Evolutionary conservation across 192 early-diverging fungal species (phyloP), one percentile per base, ranked within the genome.

Genomic region (Linnemannia zychae): DNA sequence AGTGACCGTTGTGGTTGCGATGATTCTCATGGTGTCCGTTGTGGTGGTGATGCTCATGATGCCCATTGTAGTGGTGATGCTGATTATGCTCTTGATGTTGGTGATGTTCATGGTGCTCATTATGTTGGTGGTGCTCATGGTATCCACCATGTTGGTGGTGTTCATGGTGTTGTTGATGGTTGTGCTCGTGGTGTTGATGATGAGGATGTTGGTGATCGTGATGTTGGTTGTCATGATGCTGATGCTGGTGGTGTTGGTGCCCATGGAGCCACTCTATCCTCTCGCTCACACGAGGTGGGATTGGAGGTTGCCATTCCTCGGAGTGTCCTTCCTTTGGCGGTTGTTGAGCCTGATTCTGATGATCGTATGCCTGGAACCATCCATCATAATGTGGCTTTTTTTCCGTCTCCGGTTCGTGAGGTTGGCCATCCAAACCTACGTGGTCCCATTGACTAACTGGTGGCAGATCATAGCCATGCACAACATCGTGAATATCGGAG

Each of bases 391-490:
- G 91, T 3, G 72, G 46, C 53, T 81, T 81, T 22, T 86, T 90
- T 46, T 89, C 82, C 38, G 80, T 82, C n/a, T 89, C 88, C n/a
- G 81, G 87, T n/a, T 88, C 86, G 36, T 91, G 89, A 40, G 85
- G 75, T 77, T 86, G 89, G 0, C 90, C 88, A 52, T 92, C 90
- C 67, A 90, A 78, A 24, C 90, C 91, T 18, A 92, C 80, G 67
- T 87, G 88, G 71, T 92, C 91, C 90, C 90, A 92, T 33, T 90
- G 89, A 36, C 91, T 80, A 28, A 66, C 66, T 18, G 84, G 79
- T 17, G 79, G 86, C 53, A 83, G 73, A 28, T 78, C 81, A 52
- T 87, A 87, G 18, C 75, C 81, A 67, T 87, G 86, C 7, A 47
- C 57, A 17, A 83, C 78, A 36, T 79, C 80, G 33, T 82, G 77